Evolutionary conservation across 169 alveolate genomes (phyloP), one percentile per base, ranked within the genome.

Genomic region (Plasmodium gaboni): DNA sequence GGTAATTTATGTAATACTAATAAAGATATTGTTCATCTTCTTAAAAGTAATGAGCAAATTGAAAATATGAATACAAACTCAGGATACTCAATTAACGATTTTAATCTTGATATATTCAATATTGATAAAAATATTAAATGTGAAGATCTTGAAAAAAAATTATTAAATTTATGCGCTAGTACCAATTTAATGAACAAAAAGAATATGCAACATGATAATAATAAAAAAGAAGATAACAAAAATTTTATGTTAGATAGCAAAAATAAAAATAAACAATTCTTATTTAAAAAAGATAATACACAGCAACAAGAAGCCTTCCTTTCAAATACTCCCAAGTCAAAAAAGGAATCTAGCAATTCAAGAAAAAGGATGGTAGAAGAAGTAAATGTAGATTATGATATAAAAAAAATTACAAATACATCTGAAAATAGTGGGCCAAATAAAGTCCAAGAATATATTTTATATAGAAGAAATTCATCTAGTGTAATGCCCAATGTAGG

Each of bases 391-490:
- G 89, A 78, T 22, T 78, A 78, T 51, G 89, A 78, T 32, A 78
- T 78, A 12, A 78, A 78, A 32, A 78, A 78, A 65, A 78, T 78
- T 26, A 78, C 89, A 12, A 78, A 26, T 38, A 46, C 61, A 0
- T 78, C 89, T 1, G 89, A 78, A 15, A 44, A 13, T 5, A 22
- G 78, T 13, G 89, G 89, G 6, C 53, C 68, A 50, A 78, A 78
- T 69, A 78, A 78, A 15, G 89, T 78, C 1, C 89, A 78, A 42
- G 89, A 78, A 60, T 78, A 78, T 22, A 85, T 71, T 19, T 26
- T 85, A 51, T 85, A 73, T 53, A 32, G 92, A 19, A 67, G 85
- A 42, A 73, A 73, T 44, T 68, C 63, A 44, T 26, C 78, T 6
- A 44, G 69, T 46, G 67, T 44, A 38, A 59, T 51, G 13, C 9